Evolutionary conservation across 2,329 filamentous ascomycete genomes (phyloP).

Genomic region (Aspergillus sp.): DNA sequence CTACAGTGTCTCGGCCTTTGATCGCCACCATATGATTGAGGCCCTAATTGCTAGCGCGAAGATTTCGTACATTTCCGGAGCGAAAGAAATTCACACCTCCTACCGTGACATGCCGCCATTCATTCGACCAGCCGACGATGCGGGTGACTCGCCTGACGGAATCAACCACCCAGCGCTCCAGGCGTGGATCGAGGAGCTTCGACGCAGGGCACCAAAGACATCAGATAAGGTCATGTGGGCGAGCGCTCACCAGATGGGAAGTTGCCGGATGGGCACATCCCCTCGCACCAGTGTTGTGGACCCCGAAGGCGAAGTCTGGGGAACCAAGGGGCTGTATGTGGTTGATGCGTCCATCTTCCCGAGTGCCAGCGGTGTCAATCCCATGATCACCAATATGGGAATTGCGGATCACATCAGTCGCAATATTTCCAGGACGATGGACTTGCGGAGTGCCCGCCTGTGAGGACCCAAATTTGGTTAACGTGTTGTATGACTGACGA

Average conservation of each 20-base stretch:
- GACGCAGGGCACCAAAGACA: conserved; percentile 45
- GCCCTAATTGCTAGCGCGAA: conserved; percentile 71
- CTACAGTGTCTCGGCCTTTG: conserved; percentile 70
- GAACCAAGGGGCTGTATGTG: conserved; percentile 46
- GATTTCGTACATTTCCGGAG: conserved; percentile 75
- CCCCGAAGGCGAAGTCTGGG: conserved; percentile 48
- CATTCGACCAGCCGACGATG: conserved; percentile 41
- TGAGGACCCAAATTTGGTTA: not conserved
- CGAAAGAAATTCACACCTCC: conserved; percentile 71
- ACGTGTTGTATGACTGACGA: not conserved
- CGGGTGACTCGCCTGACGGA: conserved; percentile 36
- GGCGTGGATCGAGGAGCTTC: conserved; percentile 54
- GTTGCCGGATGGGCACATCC: conserved; percentile 48
- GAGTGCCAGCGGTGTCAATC: conserved; percentile 52
- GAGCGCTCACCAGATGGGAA: conserved; percentile 55
- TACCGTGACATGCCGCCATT: conserved; percentile 67
- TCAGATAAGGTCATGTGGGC: conserved; percentile 46
- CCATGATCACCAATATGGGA: conserved; percentile 54
- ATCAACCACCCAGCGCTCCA: conserved; percentile 57
- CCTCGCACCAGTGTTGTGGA: conserved; percentile 46
- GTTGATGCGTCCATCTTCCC: conserved; percentile 53
- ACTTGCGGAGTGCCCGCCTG: conserved; percentile 8
- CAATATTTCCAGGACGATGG: conserved; percentile 37
- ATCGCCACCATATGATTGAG: conserved; percentile 69
- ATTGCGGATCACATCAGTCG: conserved; percentile 49